Evolutionary conservation across 495 filamentous ascomycete species (phyloP).

Genomic region (Corynascus novoguineensis): DNA sequence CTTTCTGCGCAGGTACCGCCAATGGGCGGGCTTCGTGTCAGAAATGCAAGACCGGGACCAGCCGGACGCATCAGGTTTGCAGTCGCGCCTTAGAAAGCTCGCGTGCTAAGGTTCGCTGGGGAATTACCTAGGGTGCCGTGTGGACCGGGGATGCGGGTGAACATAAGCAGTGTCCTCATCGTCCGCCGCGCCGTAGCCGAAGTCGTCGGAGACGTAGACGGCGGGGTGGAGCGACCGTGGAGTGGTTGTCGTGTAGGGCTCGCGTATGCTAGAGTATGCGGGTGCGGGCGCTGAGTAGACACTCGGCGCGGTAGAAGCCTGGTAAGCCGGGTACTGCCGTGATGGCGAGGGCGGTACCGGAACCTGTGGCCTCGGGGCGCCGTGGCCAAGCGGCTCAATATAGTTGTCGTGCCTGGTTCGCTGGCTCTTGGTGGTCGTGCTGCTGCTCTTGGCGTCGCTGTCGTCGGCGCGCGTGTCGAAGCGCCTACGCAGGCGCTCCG

Average conservation of each 20-base stretch:
- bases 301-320: slow-evolving; percentile 12
- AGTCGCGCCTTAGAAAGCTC: slow-evolving; percentile 5
- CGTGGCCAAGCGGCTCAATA: slow-evolving; percentile 33
- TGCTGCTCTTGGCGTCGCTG: slow-evolving; percentile 30
- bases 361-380: slow-evolving; percentile 22
- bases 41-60: slow-evolving; percentile 17
- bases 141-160: slow-evolving; percentile 10
- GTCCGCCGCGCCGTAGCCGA: slow-evolving; percentile 13
- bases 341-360: slow-evolving; percentile 18
- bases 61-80: slow-evolving; percentile 3
- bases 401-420: slow-evolving; percentile 31
- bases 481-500: slow-evolving; percentile 27
- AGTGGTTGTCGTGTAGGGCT: slow-evolving; percentile 7
- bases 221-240: slow-evolving; percentile 24
- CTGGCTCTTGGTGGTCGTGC: slow-evolving; percentile 17
- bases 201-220: slow-evolving; percentile 23
- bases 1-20: slow-evolving; percentile 16
- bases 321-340: slow-evolving; percentile 7
- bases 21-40: slow-evolving; percentile 22
- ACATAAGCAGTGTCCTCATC: slow-evolving; percentile 19
- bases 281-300: slow-evolving; percentile 16
- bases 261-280: slow-evolving; percentile 21
- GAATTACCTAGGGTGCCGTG: slow-evolving; percentile 14
- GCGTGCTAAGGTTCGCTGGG: slow-evolving; percentile 8
- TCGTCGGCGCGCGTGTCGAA: slow-evolving; percentile 26